phyloP scores from a whole-genome alignment of 1,139 yeast species.

The Suhomyces yuchorum region DNA sequence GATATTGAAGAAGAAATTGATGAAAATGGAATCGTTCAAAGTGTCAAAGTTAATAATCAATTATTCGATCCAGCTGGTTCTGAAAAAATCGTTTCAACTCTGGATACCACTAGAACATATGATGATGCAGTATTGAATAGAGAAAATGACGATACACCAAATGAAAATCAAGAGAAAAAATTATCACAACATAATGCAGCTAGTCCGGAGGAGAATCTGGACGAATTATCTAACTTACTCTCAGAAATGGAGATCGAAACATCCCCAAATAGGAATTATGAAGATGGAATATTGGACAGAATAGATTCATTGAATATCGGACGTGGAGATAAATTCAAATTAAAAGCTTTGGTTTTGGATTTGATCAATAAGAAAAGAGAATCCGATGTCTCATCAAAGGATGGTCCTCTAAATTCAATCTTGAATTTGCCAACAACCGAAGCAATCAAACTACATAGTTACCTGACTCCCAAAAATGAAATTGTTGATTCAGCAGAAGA shows the following conservation, averaged over 20 bases:
- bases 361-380: not conserved
- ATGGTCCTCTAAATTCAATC: not conserved
- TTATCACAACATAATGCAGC: not conserved
- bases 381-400: not conserved
- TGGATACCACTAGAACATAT: too few species aligned
- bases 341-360: not conserved
- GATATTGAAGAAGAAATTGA: conserved; percentile 86
- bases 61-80: not conserved
- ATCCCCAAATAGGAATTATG: not conserved
- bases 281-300: not conserved
- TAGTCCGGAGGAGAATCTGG: not conserved
- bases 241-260: not conserved
- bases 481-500: not conserved
- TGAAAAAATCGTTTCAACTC: not conserved
- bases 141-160: not conserved
- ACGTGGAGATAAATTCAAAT: not conserved
- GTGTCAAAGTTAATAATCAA: conserved; percentile 33
- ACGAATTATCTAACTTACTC: not conserved
- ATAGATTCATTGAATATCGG: not conserved
- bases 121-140: too few species aligned
- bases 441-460: not conserved
- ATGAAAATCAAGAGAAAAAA: not conserved
- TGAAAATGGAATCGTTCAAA: conserved; percentile 69
- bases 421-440: not conserved
- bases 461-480: not conserved